These are phyloP conservation scores for Wickerhamiella occidentalis DNA, from an alignment of 805 yeast genomes.

Conservation along the genomic window DNA sequence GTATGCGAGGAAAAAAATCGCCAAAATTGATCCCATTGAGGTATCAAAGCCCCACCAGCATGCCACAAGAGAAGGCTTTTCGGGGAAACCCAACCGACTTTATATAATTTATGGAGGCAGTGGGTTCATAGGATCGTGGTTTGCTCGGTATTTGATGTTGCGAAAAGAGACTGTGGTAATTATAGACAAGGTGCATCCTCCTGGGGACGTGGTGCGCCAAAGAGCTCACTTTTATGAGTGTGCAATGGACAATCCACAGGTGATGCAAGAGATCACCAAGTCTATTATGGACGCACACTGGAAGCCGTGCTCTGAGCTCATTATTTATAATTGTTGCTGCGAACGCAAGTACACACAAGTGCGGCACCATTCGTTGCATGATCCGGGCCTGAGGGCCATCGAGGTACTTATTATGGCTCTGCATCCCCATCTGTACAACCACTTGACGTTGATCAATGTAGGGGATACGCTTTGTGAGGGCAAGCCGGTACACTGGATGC, in stretches of 20 bases:
- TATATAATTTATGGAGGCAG: slow-evolving; percentile 25
- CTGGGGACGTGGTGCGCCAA: slow-evolving; percentile 21
- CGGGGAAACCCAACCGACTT: slow-evolving; percentile 12
- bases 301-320: slow-evolving; percentile 11
- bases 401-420: slow-evolving; percentile 18
- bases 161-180: slow-evolving; percentile 21
- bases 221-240: slow-evolving; percentile 17
- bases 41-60: slow-evolving; percentile 11
- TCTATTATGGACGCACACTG: slow-evolving; percentile 9
- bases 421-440: neutral
- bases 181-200: slow-evolving; percentile 21
- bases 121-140: slow-evolving; percentile 27
- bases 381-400: slow-evolving; percentile 20
- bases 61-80: slow-evolving; percentile 16
- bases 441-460: slow-evolving; percentile 16
- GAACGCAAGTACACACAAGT: slow-evolving; percentile 15
- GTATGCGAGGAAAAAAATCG: neutral
- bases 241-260: slow-evolving; percentile 14
- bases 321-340: slow-evolving; percentile 21
- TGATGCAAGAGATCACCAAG: slow-evolving; percentile 15
- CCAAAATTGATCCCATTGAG: slow-evolving; percentile 12
- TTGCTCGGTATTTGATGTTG: slow-evolving; percentile 23
- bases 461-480: slow-evolving; percentile 22
- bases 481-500: slow-evolving; percentile 16
- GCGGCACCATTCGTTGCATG: slow-evolving; percentile 19